Conservation (phyloP, 768 basidiomycete species). For the Cantharellus cinnabarinus region DNA sequence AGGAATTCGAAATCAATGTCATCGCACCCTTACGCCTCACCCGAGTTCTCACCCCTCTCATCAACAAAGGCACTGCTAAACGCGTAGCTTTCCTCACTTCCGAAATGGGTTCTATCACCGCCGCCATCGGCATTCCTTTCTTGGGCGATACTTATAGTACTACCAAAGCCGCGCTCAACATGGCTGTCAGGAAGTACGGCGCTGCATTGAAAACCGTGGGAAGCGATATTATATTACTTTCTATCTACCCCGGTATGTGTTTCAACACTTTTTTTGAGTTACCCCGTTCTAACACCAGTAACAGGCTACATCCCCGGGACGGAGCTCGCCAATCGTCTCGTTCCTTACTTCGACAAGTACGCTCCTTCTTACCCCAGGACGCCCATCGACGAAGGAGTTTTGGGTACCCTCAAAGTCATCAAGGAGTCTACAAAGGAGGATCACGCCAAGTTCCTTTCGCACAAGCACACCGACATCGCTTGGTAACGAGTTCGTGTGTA, state of each 20-base stretch:
- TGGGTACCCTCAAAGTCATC: constrained; percentile 2
- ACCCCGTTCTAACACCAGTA: background rate
- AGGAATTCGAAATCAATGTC: constrained; percentile 1
- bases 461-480: background rate
- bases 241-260: constrained; percentile 2
- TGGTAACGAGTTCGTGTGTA: background rate
- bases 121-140: background rate
- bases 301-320: background rate
- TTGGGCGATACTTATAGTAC: constrained; percentile 1
- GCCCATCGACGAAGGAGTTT: background rate
- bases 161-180: constrained; percentile 6
- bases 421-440: constrained; percentile 1
- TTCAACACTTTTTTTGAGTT: background rate
- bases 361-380: background rate
- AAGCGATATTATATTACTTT: background rate
- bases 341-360: background rate
- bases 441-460: constrained; percentile 1
- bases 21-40: background rate
- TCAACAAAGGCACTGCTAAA: background rate
- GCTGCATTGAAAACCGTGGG: constrained; percentile 1
- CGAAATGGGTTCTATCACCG: background rate
- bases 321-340: background rate
- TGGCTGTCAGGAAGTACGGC: constrained; percentile 5
- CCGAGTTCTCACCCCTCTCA: constrained; percentile 3
- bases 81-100: constrained; percentile 1